These are phyloP conservation scores for Tuber aestivum DNA, from an alignment of 495 filamentous ascomycete species.

Conservation along the genomic window DNA sequence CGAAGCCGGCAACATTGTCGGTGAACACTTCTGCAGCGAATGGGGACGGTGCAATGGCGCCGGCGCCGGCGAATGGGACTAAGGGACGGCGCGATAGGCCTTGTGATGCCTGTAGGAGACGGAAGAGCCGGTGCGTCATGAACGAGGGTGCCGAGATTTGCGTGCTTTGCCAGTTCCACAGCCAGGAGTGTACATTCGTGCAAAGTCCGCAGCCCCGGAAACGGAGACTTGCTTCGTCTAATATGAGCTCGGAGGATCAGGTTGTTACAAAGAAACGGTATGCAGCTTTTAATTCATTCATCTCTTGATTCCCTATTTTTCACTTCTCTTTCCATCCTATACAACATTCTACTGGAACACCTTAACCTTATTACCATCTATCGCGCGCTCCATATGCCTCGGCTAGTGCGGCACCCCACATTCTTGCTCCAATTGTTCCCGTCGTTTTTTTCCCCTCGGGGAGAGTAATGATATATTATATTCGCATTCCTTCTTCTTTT, in stretches of 20 bases:
- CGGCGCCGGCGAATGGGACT: constrained; percentile 16
- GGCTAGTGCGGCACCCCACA: background rate
- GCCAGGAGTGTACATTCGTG: constrained; percentile 58
- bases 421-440: background rate
- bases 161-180: constrained; percentile 58
- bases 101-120: constrained; percentile 74
- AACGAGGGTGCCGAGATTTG: constrained; percentile 62
- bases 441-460: constrained; percentile 23
- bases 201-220: constrained; percentile 66
- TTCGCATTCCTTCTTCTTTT: background rate
- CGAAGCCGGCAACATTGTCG: background rate
- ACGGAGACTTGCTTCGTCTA: constrained; percentile 57
- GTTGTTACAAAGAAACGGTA: constrained; percentile 55
- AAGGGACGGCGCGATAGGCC: constrained; percentile 49
- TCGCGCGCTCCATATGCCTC: background rate
- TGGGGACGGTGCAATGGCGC: constrained; percentile 6
- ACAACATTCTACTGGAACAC: background rate
- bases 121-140: constrained; percentile 87
- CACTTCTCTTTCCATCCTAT: background rate
- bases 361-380: background rate
- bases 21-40: background rate
- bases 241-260: constrained; percentile 55
- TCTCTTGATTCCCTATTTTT: constrained; percentile 24
- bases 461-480: background rate
- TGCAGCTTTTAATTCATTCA: constrained; percentile 41